Conservation (phyloP, 345 rosid species). For the Camelina sativa region DNA sequence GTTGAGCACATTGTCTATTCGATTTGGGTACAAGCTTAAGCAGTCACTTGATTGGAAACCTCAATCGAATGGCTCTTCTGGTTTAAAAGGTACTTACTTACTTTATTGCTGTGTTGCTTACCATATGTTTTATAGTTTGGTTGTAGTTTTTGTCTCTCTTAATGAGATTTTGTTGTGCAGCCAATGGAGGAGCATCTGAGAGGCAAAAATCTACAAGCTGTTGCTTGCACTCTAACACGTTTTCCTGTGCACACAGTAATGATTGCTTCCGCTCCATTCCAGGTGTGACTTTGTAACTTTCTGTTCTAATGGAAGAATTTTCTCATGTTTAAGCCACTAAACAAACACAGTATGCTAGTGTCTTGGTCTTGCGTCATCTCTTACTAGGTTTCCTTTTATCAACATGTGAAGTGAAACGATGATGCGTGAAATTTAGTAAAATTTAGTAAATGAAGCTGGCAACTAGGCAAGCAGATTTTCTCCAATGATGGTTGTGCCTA, state of each 20-base stretch:
- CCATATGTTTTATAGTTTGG: background rate
- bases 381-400: background rate
- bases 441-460: background rate
- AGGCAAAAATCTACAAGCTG: slow-evolving; percentile 26
- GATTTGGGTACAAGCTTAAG: slow-evolving; percentile 89
- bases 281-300: slow-evolving; percentile 36
- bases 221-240: slow-evolving; percentile 37
- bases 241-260: slow-evolving; percentile 29
- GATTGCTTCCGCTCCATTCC: slow-evolving; percentile 41
- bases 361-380: slow-evolving; percentile 18
- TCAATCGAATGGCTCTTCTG: slow-evolving; percentile 51
- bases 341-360: background rate
- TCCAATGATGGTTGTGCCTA: too few species aligned
- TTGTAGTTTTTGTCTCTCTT: slow-evolving; percentile 18
- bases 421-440: too few species aligned
- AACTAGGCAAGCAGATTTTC: too few species aligned
- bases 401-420: background rate
- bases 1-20: slow-evolving; percentile 89
- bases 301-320: background rate
- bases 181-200: slow-evolving; percentile 37
- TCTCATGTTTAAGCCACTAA: background rate
- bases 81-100: slow-evolving; percentile 48
- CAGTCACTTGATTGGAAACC: slow-evolving; percentile 69
- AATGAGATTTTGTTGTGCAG: slow-evolving; percentile 30
- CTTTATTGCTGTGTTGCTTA: slow-evolving; percentile 1